Evolutionary conservation across 202 grass and related monocot species (phyloP), one percentile per base, ranked within the genome.

Genomic region (Saccharum hybrid): DNA sequence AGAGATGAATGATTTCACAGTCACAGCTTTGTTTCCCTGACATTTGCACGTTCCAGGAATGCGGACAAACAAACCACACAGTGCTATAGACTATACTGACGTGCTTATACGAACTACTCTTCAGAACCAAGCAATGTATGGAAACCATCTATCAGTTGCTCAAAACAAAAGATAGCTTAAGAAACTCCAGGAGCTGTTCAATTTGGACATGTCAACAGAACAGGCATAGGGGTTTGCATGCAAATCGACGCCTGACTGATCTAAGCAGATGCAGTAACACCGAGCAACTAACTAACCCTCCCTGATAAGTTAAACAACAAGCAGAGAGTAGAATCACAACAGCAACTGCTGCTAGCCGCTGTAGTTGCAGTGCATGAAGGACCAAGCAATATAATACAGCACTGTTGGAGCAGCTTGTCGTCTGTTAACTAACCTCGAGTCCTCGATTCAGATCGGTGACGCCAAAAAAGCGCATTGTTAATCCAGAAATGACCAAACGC

Each of bases 271-370:
- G 62, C 51, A 43, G 80, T 52, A 76, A 48, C 65, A 39, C 73
- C 71, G 66, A 66, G 84, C 81, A 71, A 66, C 69, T 38, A 30
- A 59, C 54, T 59, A 59, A 59, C 7, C 54, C 54, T 59, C 54
- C 52, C 26, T 40, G 84, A 87, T 84, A 84, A 77, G 65, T 72
- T 90, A 87, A 90, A 80, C 79, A 86, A 86, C 74, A 56, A 40
- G 26, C 11, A 48, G 45, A 13, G 26, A 26, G 72, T 74, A 77
- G 75, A 40, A 16, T 16, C 81, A 5, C 51, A 26, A 26, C 67
- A 46, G 33, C 71, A 74, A 74, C 70, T 28, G 22, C 40, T 62
- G 3, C 14, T 6, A 16, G 13, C 15, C 5, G 45, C 49, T 21
- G 19, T 9, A 9, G 7, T 0, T 56, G 51, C 51, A 54, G 49